Percentiles rank a stretch among this genome's conserved stretches.
Evolutionary conservation across 192 early-diverging fungal genomes (phyloP).

Genomic region (Linderina pennispora): DNA sequence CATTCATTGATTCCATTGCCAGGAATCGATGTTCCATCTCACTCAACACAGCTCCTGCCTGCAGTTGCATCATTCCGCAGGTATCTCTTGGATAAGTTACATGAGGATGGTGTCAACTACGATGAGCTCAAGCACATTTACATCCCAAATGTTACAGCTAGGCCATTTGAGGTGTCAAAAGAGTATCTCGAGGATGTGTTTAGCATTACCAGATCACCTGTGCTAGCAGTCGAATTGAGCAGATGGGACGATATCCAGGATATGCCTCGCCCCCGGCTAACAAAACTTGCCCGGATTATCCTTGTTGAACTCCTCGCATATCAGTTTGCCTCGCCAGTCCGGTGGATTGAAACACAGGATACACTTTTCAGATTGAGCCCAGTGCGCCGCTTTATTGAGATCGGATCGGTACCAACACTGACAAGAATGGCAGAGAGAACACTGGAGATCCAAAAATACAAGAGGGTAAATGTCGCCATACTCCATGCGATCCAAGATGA

Average conservation of each 20-base stretch:
- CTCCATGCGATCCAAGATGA: too few species aligned
- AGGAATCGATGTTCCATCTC: constrained; percentile 94
- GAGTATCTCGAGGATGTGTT: constrained; percentile 70
- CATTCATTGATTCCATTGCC: constrained; percentile 82
- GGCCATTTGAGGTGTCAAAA: constrained; percentile 75
- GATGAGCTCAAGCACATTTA: constrained; percentile 66
- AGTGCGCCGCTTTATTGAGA: constrained; percentile 80
- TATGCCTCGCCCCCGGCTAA: constrained; percentile 64
- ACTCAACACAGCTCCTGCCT: constrained; percentile 70
- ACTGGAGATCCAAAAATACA: constrained; percentile 53
- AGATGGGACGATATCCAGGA: too few species aligned
- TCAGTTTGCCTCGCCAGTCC: constrained; percentile 91
- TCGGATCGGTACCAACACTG: constrained; percentile 81
- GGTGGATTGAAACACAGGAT: constrained; percentile 94
- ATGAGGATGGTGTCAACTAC: constrained; percentile 62
- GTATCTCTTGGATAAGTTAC: constrained; percentile 67
- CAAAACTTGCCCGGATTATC: constrained; percentile 67
- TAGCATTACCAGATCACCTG: constrained; percentile 61
- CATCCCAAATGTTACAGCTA: constrained; percentile 91
- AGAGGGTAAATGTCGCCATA: background rate
- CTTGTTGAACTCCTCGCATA: constrained; percentile 87
- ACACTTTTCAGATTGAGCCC: constrained; percentile 67
- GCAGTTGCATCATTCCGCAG: constrained; percentile 85
- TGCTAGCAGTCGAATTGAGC: constrained; percentile 61
- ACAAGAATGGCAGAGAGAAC: constrained; percentile 76